Conservation (phyloP, 768 basidiomycete genomes). For the Rhizopogon roseolus region DNA sequence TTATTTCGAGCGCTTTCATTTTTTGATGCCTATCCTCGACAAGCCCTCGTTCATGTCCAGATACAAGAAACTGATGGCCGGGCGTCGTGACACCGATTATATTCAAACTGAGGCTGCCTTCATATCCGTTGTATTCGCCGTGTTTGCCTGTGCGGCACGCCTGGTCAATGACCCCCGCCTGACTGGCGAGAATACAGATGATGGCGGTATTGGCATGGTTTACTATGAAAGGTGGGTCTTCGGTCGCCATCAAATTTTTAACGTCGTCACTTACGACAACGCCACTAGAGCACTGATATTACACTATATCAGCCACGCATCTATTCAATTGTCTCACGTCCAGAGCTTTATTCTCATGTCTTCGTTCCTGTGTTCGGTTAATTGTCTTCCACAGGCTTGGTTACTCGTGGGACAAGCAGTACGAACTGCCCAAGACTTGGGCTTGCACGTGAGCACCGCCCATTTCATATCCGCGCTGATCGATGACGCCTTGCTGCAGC, state of each 20-base stretch:
- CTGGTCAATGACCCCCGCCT: constrained; percentile 73
- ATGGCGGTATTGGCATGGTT: constrained; percentile 85
- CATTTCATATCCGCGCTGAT: constrained; percentile 2
- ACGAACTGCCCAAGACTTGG: constrained; percentile 85
- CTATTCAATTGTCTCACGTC: constrained; percentile 80
- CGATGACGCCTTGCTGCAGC: constrained; percentile 39
- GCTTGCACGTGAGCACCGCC: constrained; percentile 72
- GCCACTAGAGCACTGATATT: constrained; percentile 72
- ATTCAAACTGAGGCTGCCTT: constrained; percentile 68
- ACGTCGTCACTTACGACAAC: neutral
- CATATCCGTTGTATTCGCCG: constrained; percentile 77
- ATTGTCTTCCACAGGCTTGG: constrained; percentile 94
- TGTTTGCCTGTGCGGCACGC: constrained; percentile 85
- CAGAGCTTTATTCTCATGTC: constrained; percentile 88
- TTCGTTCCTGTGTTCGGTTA: constrained; percentile 87
- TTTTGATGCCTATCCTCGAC: constrained; percentile 82
- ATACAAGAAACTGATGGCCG: constrained; percentile 74
- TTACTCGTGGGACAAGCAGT: constrained; percentile 88
- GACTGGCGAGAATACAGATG: constrained; percentile 54
- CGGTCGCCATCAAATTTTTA: neutral
- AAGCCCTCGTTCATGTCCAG: constrained; percentile 76
- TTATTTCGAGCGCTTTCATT: constrained; percentile 85
- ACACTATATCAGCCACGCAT: constrained; percentile 88
- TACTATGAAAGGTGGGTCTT: constrained; percentile 76
- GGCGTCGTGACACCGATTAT: constrained; percentile 44